These are phyloP conservation scores for Neurospora pannonica DNA, from an alignment of 495 filamentous ascomycete genomes.

Conservation along the genomic window DNA sequence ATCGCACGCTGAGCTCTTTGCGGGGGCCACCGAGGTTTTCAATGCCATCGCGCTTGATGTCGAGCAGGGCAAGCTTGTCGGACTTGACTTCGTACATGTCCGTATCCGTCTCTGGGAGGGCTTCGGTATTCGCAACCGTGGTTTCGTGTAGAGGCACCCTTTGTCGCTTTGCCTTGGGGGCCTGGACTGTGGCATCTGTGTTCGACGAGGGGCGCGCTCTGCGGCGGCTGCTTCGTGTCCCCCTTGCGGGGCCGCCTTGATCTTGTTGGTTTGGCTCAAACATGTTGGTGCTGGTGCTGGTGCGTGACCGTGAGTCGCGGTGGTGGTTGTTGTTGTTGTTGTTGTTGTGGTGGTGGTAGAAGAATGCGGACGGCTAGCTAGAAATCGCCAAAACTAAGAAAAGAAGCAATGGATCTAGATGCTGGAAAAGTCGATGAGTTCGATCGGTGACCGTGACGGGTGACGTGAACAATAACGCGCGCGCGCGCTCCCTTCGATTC, in stretches of 20 bases:
- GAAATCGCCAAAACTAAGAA: not conserved
- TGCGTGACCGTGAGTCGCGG: conserved; percentile 1
- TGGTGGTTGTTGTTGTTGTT: conserved; percentile 1
- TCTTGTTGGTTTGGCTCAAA: conserved; percentile 1
- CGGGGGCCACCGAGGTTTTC: conserved; percentile 28
- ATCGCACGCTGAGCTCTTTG: conserved; percentile 52
- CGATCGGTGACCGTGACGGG: conserved; percentile 1
- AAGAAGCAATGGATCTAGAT: conserved; percentile 1
- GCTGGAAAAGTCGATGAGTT: not conserved
- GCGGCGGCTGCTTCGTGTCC: conserved; percentile 51
- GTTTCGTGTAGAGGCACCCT: conserved; percentile 51
- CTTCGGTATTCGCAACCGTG: conserved; percentile 38
- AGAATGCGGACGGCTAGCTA: not conserved
- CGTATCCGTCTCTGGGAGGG: conserved; percentile 34
- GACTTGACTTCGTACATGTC: conserved; percentile 41
- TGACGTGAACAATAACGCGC: conserved; percentile 2
- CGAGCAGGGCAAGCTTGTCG: conserved; percentile 30
- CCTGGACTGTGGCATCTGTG: conserved; percentile 52
- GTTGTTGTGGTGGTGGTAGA: not conserved
- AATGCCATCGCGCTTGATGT: conserved; percentile 35
- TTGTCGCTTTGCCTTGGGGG: conserved; percentile 64
- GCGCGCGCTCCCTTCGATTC: not conserved
- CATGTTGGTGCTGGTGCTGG: conserved; percentile 1
- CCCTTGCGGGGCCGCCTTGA: conserved; percentile 36
- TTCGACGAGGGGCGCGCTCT: conserved; percentile 54